A percentile compares a stretch with the other conserved stretches of the same genome.
phyloP scores from a whole-genome alignment of 768 basidiomycete species.

The Cystoderma amianthinum region DNA sequence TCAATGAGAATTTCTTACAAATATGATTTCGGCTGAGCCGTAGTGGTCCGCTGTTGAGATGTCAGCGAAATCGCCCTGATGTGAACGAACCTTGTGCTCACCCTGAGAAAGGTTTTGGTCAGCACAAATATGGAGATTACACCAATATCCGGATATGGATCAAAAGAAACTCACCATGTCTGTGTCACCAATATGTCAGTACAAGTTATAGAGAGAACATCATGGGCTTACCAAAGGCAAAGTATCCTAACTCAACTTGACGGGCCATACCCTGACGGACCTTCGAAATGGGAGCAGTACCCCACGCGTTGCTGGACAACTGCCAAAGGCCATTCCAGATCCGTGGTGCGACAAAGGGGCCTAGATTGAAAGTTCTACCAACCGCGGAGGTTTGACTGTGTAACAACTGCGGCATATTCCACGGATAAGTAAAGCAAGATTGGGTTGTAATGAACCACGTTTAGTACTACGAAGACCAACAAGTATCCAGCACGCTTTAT shows the following conservation, averaged over 20 bases:
- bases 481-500: background rate
- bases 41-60: slow-evolving; percentile 70
- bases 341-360: slow-evolving; percentile 52
- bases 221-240: slow-evolving; percentile 46
- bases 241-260: slow-evolving; percentile 56
- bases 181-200: slow-evolving; percentile 8
- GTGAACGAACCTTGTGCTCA: slow-evolving; percentile 8
- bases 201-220: background rate
- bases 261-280: slow-evolving; percentile 63
- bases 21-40: slow-evolving; percentile 76
- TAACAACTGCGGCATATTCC: slow-evolving; percentile 8
- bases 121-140: background rate
- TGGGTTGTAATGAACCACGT: background rate
- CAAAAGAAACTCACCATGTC: slow-evolving; percentile 26
- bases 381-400: slow-evolving; percentile 9
- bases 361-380: slow-evolving; percentile 45
- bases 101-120: slow-evolving; percentile 16
- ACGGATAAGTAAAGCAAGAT: slow-evolving; percentile 1
- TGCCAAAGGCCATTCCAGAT: slow-evolving; percentile 83
- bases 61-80: background rate
- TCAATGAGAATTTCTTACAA: no score
- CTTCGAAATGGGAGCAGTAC: slow-evolving; percentile 58
- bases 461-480: background rate
- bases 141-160: background rate
- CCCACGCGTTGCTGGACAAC: slow-evolving; percentile 82